Base-by-base conservation (phyloP, 441 rosid genomes). In the Populus hybrid region DNA sequence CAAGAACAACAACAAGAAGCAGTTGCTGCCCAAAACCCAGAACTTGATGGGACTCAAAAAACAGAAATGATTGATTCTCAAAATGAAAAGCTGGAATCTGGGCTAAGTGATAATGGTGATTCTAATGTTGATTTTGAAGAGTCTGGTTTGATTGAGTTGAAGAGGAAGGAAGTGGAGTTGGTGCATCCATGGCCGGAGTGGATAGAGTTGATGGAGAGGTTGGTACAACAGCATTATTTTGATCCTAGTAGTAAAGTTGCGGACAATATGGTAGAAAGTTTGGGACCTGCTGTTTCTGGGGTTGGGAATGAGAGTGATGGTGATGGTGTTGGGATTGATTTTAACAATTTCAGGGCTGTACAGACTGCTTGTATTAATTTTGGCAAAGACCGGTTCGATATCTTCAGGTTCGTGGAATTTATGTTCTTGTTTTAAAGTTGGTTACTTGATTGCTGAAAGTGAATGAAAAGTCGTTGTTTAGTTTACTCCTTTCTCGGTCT, bases 141-240 rank as follows among this genome's bases (percentile, higher is more conserved):
- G 72, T 0, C 42, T 10, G 24, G 18, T 40, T 61, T 73, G 73
- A 76, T 38, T 5, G 85, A 74, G 74, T 28, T 76, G 80, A 84
- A 76, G 53, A 77, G 35, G 23, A 77, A 83, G 65, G 87, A 82
- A 79, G 86, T 89, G 73, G 98, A 90, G 88, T 1, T 95, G 79
- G 93, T 90, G 23, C 99, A 95, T 79, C 98, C 97, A 14, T 95
- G 97, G 98, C 94, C 97, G 2, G 99, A 95, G 86, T 95, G 98
- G 99, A 88, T 92, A 42, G 99, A 95, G 86, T 81, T 95, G 81
- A 91, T 95, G 93, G 93, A 90, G 86, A 81, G 90, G 30, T 28
- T 28, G 30, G 30, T 3, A 4, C 30, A 28, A 28, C 30, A 28
- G 30, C 30, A 28, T 28, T 28, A 28, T 28, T 28, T 28, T 28